Base-by-base conservation (phyloP, 2,329 filamentous ascomycete species). In the Tympanopsis confertula region DNA sequence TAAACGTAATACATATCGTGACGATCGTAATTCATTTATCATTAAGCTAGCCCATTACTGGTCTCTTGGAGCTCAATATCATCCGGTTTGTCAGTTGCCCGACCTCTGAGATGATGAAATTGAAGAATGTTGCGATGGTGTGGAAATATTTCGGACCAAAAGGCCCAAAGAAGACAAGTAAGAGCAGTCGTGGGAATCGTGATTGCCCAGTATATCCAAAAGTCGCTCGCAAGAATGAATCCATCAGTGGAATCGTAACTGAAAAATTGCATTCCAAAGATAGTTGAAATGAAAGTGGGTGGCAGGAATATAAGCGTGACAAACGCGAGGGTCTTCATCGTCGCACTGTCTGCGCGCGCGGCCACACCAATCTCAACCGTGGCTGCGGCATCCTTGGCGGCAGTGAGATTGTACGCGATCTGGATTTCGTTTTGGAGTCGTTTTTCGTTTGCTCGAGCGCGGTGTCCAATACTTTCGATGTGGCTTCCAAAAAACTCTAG, bases 381-480 rank as follows among this genome's bases (percentile, higher is more conserved):
- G 0, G 55, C 46, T 1, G 45, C 41, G 0, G 63, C 50, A 35
- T 68, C 62, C 24, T 60, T 49, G 42, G 67, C 62, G 0, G 63
- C 56, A 0, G 66, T 60, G 0, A 45, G 54, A 43, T 69, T 63
- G 48, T 65, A 70, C 0, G 59, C 47, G 42, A 80, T 57, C 40
- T 76, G 53, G 53, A 79, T 61, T 64, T 78, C 51, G 56, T 78
- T 52, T 51, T 68, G 36, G 48, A 80, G 55, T 41, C 75, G 44
- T 13, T 61, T 52, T 12, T 57, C 55, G 46, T 62, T 66, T 1
- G 63, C 56, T 0, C 42, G 41, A 0, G 62, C 55, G 12, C 65
- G 55, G 10, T 50, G 43, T 2, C 53, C 52, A 1, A 65, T 50
- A 37, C 53, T 59, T 13, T 45, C 41, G 1, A 63, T 37, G 13